Evolutionary conservation across 345 rosid genomes (phyloP).

Genomic region (thale cress (Arabidopsis thaliana)): TAIR10.1 NC_003075.7:18368501-18369000

Average conservation of each 20-base stretch:
- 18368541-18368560: not conserved
- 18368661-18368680: not conserved
- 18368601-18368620: not conserved
- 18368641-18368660: not conserved
- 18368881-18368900: not conserved
- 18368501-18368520: not conserved
- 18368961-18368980: conserved; percentile 35
- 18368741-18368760: not conserved
- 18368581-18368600: not conserved
- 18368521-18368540: not conserved
- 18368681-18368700: not conserved
- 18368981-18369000: conserved; percentile 34
- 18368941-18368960: conserved; percentile 13
- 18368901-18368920: not conserved
- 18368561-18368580: not conserved
- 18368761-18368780: no score
- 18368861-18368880: no score
- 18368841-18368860: no score
- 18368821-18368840: no score
- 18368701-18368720: not conserved
- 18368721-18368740: no score
- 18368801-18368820: no score
- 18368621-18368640: not conserved
- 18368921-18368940: not conserved
- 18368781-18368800: no score